These are phyloP conservation scores for Dendrobium catenatum DNA, from an alignment of 106 monocot species.

Conservation along the genomic window DNA sequence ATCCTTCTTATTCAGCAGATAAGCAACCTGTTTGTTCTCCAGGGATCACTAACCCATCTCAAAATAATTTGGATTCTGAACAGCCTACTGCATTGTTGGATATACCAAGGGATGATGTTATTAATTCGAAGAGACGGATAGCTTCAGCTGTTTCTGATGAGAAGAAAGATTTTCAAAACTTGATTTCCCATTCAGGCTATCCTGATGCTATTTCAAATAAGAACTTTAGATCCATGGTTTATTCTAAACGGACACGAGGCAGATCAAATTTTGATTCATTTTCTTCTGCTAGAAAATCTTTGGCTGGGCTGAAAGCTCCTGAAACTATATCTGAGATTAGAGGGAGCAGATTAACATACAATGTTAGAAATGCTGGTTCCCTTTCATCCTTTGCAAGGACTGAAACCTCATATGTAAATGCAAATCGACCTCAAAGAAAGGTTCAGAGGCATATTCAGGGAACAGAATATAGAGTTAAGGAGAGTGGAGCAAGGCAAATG, in stretches of 20 bases:
- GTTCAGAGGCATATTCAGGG: constrained; percentile 32
- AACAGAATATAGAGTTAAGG: constrained; percentile 54
- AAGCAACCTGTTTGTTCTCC: constrained; percentile 10
- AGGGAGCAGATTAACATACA: constrained; percentile 56
- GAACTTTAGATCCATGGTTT: constrained; percentile 17
- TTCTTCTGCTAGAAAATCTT: constrained; percentile 23
- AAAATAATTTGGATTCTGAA: constrained; percentile 11
- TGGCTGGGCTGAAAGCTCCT: constrained; percentile 5
- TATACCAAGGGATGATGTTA: constrained; percentile 14
- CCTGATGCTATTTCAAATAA: constrained; percentile 20
- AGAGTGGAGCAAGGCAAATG: constrained; percentile 35
- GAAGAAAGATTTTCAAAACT: constrained; percentile 19
- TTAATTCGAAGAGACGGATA: constrained; percentile 8
- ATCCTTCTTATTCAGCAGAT: not conserved
- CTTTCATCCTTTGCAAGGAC: constrained; percentile 21
- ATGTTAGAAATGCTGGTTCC: constrained; percentile 30
- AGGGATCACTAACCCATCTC: constrained; percentile 6
- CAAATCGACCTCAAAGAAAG: constrained; percentile 47
- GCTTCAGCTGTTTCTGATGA: constrained; percentile 7
- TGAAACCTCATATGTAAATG: constrained; percentile 29
- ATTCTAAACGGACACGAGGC: constrained; percentile 26
- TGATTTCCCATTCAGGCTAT: constrained; percentile 9
- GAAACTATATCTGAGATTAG: constrained; percentile 7
- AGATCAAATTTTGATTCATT: constrained; percentile 23
- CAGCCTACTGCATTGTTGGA: constrained; percentile 16